Percentiles rank a stretch among this genome's conserved stretches.
Conservation (phyloP, 345 rosid species). For the Eucalyptus rudis region DNA sequence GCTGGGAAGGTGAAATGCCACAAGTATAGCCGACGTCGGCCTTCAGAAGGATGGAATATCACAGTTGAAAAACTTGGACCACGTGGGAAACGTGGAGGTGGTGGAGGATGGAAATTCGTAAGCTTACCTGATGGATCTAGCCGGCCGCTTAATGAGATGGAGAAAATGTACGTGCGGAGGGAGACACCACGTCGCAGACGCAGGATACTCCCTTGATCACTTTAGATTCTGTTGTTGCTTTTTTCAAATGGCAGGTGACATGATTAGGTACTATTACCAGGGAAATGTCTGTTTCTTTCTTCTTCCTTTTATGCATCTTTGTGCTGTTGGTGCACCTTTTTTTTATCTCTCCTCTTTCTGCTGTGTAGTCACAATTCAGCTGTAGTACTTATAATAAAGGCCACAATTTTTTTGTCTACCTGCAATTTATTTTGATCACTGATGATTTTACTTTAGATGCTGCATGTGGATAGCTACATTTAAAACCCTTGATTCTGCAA, state of each 20-base stretch:
- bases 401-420: not conserved
- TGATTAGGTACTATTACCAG: not conserved
- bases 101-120: conserved; percentile 93
- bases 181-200: conserved; percentile 81
- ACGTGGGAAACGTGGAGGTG: conserved; percentile 71
- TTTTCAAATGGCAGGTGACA: not conserved
- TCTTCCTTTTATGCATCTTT: not conserved
- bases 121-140: conserved; percentile 93
- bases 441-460: not conserved
- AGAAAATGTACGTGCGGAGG: conserved; percentile 75
- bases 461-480: not conserved
- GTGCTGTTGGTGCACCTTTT: not conserved
- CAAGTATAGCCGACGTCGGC: conserved; percentile 76
- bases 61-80: conserved; percentile 84
- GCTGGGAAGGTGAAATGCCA: conserved; percentile 76
- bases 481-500: not conserved
- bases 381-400: not conserved
- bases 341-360: not conserved
- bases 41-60: conserved; percentile 75
- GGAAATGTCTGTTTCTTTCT: not conserved
- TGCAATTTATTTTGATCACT: not conserved
- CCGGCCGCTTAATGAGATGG: conserved; percentile 62
- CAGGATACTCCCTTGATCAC: conserved; percentile 62
- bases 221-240: not conserved
- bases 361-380: not conserved